Conservation (phyloP, 2,329 filamentous ascomycete species). For the Mollisiaceae sp. region DNA sequence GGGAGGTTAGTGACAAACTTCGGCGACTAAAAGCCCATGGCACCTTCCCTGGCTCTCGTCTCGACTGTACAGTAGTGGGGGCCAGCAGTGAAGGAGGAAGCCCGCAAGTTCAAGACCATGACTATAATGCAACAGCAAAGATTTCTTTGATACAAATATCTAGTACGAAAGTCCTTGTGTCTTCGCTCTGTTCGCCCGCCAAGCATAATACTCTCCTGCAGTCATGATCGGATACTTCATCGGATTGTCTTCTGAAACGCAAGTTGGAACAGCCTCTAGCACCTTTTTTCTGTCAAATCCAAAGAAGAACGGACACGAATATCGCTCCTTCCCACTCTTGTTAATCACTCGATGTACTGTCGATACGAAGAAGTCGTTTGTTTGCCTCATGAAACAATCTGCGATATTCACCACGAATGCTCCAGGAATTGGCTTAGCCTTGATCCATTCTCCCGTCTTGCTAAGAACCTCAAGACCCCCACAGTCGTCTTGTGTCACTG, state of each 20-base stretch:
- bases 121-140: not conserved
- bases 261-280: constrained; percentile 35
- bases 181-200: not conserved
- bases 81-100: not conserved
- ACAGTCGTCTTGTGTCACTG: constrained; percentile 51
- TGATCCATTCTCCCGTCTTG: constrained; percentile 47
- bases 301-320: constrained; percentile 84
- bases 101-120: not conserved
- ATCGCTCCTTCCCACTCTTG: constrained; percentile 72
- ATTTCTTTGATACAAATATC: not conserved
- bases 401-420: constrained; percentile 53
- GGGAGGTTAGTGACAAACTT: constrained; percentile 66
- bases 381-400: constrained; percentile 74
- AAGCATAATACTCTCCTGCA: constrained; percentile 35
- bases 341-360: constrained; percentile 82
- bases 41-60: no score
- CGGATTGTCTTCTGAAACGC: constrained; percentile 39
- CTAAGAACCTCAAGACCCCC: constrained; percentile 52
- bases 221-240: constrained; percentile 43
- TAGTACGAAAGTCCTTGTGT: not conserved
- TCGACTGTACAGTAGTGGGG: constrained; percentile 44
- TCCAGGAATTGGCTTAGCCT: constrained; percentile 47
- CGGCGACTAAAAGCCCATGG: constrained; percentile 32
- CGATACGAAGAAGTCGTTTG: constrained; percentile 75
- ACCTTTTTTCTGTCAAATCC: constrained; percentile 60